Conservation (phyloP, 2,329 filamentous ascomycete species). For the Ramularia endophylla region DNA sequence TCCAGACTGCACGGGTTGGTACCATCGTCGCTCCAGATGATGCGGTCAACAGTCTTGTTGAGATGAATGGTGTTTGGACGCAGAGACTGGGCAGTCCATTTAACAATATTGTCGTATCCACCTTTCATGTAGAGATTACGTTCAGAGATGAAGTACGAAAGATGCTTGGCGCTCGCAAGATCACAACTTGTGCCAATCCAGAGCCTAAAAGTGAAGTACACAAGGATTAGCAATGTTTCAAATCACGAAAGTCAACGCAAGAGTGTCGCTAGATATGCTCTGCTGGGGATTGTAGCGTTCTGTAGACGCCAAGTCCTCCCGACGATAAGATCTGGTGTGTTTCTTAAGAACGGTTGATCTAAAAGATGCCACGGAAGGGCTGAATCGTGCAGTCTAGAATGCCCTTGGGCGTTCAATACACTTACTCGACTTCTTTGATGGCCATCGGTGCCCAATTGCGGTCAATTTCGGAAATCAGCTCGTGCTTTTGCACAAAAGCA, state of each 20-base stretch:
- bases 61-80: conserved; percentile 34
- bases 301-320: no score
- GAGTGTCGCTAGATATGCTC: no score
- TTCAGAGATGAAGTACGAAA: conserved; percentile 41
- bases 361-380: no score
- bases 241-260: no score
- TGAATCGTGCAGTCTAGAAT: no score
- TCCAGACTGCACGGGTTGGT: conserved; percentile 21
- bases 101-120: conserved; percentile 40
- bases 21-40: conserved; percentile 34
- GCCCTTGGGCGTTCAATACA: no score
- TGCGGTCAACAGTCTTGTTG: conserved; percentile 35
- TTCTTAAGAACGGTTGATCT: no score
- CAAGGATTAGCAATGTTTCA: no score
- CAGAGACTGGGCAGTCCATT: conserved; percentile 37
- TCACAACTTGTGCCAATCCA: conserved; percentile 41
- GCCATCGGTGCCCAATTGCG: conserved; percentile 41
- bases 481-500: conserved; percentile 37
- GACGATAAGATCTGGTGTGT: no score
- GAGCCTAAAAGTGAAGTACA: conserved; percentile 14
- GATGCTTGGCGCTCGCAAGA: conserved; percentile 38
- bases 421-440: conserved; percentile 36
- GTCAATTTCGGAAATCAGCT: conserved; percentile 38
- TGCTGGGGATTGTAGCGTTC: no score
- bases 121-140: conserved; percentile 43